Percentiles rank a stretch among this genome's conserved stretches.
Conservation (phyloP, 805 yeast species). For the Ogataea polymorpha region DNA sequence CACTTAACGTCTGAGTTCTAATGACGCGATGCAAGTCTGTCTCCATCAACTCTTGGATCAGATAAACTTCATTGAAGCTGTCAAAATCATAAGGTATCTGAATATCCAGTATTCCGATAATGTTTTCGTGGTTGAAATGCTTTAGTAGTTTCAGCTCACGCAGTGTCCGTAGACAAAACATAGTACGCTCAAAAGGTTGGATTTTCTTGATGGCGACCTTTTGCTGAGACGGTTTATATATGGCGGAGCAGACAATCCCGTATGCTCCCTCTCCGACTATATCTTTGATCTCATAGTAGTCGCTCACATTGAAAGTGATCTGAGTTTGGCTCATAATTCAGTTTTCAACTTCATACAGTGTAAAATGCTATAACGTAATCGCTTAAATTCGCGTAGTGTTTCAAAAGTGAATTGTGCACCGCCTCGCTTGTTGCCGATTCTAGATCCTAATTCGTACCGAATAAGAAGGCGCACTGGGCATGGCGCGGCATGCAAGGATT, state of each 20-base stretch:
- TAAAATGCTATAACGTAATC: slow-evolving; percentile 9
- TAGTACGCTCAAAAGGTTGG: slow-evolving; percentile 83
- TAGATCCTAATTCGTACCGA: not conserved
- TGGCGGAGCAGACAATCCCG: slow-evolving; percentile 89
- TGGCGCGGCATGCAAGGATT: not conserved
- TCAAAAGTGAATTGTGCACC: slow-evolving; percentile 5
- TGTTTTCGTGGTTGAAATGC: slow-evolving; percentile 92
- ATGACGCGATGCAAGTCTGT: slow-evolving; percentile 83
- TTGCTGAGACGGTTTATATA: slow-evolving; percentile 80
- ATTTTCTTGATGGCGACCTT: slow-evolving; percentile 95
- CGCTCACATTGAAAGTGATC: slow-evolving; percentile 75
- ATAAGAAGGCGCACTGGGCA: not conserved
- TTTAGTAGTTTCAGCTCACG: slow-evolving; percentile 85
- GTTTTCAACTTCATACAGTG: not conserved
- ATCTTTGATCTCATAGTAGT: slow-evolving; percentile 79
- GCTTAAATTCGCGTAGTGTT: slow-evolving; percentile 6
- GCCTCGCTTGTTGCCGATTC: not conserved
- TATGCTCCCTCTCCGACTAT: slow-evolving; percentile 96
- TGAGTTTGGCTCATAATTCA: slow-evolving; percentile 25
- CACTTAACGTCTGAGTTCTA: slow-evolving; percentile 75
- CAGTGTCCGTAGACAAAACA: slow-evolving; percentile 85
- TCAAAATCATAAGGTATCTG: slow-evolving; percentile 80
- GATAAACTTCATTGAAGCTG: slow-evolving; percentile 78
- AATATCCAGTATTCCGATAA: slow-evolving; percentile 83
- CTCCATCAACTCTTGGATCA: slow-evolving; percentile 86